These are phyloP conservation scores for Picea glauca DNA, from an alignment of 75 land plant genomes.

Conservation along the genomic window DNA sequence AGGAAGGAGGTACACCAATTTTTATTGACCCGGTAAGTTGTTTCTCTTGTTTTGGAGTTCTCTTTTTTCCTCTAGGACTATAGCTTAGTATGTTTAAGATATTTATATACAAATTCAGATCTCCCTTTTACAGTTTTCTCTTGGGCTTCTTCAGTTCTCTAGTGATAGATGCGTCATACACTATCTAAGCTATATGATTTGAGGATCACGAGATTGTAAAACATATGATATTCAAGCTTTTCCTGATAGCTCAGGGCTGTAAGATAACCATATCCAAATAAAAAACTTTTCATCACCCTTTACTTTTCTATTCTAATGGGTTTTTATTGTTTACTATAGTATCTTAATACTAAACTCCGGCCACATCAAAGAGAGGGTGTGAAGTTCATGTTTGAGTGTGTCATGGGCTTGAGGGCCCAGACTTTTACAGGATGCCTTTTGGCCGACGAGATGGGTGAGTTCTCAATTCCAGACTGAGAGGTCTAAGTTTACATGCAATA, in stretches of 20 bases:
- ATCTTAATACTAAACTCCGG: constrained; percentile 37
- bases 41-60: not conserved
- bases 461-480: not conserved
- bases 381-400: constrained; percentile 48
- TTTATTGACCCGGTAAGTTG: constrained; percentile 19
- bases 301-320: not conserved
- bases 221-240: not conserved
- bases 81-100: not conserved
- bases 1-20: constrained; percentile 4
- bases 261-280: not conserved
- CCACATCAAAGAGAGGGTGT: constrained; percentile 50
- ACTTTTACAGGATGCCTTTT: constrained; percentile 38
- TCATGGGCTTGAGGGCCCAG: constrained; percentile 40
- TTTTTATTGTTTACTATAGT: constrained; percentile 15
- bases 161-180: not conserved
- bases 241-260: not conserved
- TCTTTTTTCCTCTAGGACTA: not conserved
- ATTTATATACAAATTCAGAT: not conserved
- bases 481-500: not conserved
- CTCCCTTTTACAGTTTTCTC: not conserved
- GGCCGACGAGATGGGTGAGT: constrained; percentile 52
- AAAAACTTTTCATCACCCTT: not conserved
- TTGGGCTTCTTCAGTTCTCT: not conserved
- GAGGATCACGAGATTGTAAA: not conserved
- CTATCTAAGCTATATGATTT: not conserved